phyloP scores from a whole-genome alignment of 352 stramenopile species.

The Phytophthora citrophthora region DNA sequence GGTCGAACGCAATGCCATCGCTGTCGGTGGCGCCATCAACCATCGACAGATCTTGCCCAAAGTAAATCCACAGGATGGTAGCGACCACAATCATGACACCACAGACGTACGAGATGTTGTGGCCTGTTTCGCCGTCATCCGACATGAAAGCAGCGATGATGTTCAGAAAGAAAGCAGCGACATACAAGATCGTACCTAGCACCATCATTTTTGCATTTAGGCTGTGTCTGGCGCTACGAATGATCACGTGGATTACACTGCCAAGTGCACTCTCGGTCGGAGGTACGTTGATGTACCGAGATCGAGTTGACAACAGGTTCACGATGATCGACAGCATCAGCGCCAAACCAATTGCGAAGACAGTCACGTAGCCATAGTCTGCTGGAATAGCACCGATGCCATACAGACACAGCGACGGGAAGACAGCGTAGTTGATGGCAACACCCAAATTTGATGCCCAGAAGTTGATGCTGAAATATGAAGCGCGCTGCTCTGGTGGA shows the following conservation, averaged over 20 bases:
- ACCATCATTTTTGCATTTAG: slow-evolving; percentile 41
- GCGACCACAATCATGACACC: slow-evolving; percentile 40
- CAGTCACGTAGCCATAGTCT: slow-evolving; percentile 43
- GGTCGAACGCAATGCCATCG: slow-evolving; percentile 42
- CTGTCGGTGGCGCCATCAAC: slow-evolving; percentile 44
- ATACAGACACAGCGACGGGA: slow-evolving; percentile 76
- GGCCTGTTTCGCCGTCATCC: slow-evolving; percentile 35
- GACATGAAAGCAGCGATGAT: slow-evolving; percentile 55
- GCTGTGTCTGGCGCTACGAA: slow-evolving; percentile 31
- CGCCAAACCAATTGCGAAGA: slow-evolving; percentile 60
- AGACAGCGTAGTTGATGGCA: slow-evolving; percentile 71
- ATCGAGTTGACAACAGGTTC: slow-evolving; percentile 43
- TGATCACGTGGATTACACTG: slow-evolving; percentile 45
- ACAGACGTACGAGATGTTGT: slow-evolving; percentile 53
- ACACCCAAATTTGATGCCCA: slow-evolving; percentile 77
- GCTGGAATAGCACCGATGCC: slow-evolving; percentile 57
- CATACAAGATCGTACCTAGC: slow-evolving; percentile 35
- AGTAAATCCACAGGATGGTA: slow-evolving; percentile 50
- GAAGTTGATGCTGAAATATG: slow-evolving; percentile 45
- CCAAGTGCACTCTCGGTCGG: slow-evolving; percentile 46
- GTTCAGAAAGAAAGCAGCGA: slow-evolving; percentile 54
- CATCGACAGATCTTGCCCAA: slow-evolving; percentile 48
- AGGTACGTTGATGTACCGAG: slow-evolving; percentile 53
- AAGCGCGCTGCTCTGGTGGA: slow-evolving; percentile 11
- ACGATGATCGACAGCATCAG: slow-evolving; percentile 42